Base-by-base conservation (phyloP, 192 early-diverging fungal species). In the Coemansia sp. region DNA sequence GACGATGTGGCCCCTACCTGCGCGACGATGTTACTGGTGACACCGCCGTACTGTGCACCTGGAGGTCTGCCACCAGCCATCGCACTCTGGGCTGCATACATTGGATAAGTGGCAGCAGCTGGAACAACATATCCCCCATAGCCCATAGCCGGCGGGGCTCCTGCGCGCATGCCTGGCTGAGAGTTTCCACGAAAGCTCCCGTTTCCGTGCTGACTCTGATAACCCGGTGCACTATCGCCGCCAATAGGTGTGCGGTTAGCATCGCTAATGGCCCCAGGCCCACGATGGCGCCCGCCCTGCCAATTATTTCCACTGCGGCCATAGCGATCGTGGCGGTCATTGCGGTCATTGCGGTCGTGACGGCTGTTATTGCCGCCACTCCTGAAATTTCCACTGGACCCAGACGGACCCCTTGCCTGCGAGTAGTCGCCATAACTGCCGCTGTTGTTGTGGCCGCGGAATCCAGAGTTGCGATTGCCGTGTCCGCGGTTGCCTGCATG, bases 91-190 rank as follows among this genome's bases (percentile, higher is more conserved):
- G 66, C 23, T 19, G 57, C 63, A 35, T 81, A 81, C 1, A 59
- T 54, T 4, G 64, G 63, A 37, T 75, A 75, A 0, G 54, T 17
- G 3, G 58, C 61, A 2, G 71, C 49, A 2, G 77, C 49, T 2
- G 77, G 78, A 17, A 63, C 56, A 4, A 52, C 62, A 45, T 80
- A 80, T 9, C 72, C 69, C 5, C 63, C 60, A 29, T 72, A 81
- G 39, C 69, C 60, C 62, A 68, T 59, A 7, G 64, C 59, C 15
- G 67, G 45, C 7, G 68, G 55, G 1, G 49, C 24, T 2, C 41
- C 39, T 14, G 66, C 17, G 2, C 67, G 61, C 45, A 54, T 58
- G 38, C 57, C 54, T 24, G 53, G 12, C 23, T 69, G 76, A 25
- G 35, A 54, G 52, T 49, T 49, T 15, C 24, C 39, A 19, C 72